These are phyloP conservation scores for Ceratocystis cubensis DNA, from an alignment of 2,329 filamentous ascomycete genomes.

Conservation along the genomic window DNA sequence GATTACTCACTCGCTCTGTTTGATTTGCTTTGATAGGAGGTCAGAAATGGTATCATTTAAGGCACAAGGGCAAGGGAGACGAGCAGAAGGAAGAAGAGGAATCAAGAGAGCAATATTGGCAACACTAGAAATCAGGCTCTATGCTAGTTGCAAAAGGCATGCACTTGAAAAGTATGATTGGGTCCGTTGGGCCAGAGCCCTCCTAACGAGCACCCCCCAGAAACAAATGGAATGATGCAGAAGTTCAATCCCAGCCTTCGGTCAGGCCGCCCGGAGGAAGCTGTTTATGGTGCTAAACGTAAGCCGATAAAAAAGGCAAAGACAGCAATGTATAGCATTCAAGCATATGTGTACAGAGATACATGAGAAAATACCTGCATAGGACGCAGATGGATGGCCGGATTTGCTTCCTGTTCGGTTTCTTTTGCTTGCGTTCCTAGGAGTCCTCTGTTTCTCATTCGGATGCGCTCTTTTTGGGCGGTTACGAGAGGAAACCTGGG, in stretches of 20 bases:
- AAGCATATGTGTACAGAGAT: neutral
- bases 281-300: neutral
- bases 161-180: neutral
- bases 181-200: neutral
- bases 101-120: neutral
- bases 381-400: too few relatives aligned
- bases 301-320: neutral
- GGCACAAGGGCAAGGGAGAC: neutral
- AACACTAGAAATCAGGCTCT: neutral
- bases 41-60: neutral
- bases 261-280: neutral
- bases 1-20: neutral
- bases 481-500: too few relatives aligned
- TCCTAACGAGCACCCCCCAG: neutral
- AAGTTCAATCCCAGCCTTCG: constrained; percentile 2
- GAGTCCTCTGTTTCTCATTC: too few relatives aligned
- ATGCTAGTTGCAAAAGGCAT: neutral
- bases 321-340: neutral
- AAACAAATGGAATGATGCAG: neutral
- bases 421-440: too few relatives aligned
- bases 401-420: too few relatives aligned
- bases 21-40: neutral
- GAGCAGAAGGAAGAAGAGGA: neutral
- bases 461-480: too few relatives aligned
- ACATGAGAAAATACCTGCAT: neutral